Evolutionary conservation across 345 rosid species (phyloP).

Genomic region (Trapa bicornis): DNA sequence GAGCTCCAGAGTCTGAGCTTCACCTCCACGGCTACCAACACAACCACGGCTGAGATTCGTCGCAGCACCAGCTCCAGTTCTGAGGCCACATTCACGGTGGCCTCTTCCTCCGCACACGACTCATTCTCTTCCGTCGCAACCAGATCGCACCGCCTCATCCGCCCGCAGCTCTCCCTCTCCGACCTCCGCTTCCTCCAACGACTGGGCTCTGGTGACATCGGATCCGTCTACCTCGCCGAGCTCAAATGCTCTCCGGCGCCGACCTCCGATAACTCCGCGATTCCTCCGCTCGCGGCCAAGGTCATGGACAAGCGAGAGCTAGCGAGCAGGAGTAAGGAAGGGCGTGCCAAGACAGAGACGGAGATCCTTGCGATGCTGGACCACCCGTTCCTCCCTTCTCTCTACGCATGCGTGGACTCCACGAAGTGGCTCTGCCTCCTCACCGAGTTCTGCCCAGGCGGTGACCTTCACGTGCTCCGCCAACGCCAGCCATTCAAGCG

Average conservation of each 20-base stretch:
- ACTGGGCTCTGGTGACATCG: constrained; percentile 89
- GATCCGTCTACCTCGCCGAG: constrained; percentile 77
- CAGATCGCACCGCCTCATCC: constrained; percentile 9
- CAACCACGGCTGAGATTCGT: constrained; percentile 34
- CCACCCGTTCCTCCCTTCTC: constrained; percentile 82
- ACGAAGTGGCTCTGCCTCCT: constrained; percentile 73
- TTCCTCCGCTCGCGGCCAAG: constrained; percentile 48
- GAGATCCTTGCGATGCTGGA: constrained; percentile 71
- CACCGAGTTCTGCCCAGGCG: constrained; percentile 91
- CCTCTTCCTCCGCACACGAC: constrained; percentile 44
- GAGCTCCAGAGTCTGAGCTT: constrained; percentile 87
- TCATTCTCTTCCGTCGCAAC: constrained; percentile 38
- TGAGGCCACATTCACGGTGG: constrained; percentile 59
- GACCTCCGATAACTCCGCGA: background rate
- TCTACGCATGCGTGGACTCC: constrained; percentile 60
- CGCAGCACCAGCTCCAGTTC: constrained; percentile 70
- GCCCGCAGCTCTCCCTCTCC: constrained; percentile 37
- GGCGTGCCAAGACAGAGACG: constrained; percentile 70
- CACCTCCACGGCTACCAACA: constrained; percentile 49
- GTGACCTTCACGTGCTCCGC: constrained; percentile 94
- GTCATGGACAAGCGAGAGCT: constrained; percentile 93
- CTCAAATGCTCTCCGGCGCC: constrained; percentile 21
- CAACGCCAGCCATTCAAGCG: constrained; percentile 68
- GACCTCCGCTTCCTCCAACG: constrained; percentile 72
- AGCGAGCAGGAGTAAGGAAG: constrained; percentile 61